Percentiles rank a stretch among this genome's conserved stretches.
Conservation (phyloP, 1,139 yeast genomes). For the Yamadazyma friedrichii region DNA sequence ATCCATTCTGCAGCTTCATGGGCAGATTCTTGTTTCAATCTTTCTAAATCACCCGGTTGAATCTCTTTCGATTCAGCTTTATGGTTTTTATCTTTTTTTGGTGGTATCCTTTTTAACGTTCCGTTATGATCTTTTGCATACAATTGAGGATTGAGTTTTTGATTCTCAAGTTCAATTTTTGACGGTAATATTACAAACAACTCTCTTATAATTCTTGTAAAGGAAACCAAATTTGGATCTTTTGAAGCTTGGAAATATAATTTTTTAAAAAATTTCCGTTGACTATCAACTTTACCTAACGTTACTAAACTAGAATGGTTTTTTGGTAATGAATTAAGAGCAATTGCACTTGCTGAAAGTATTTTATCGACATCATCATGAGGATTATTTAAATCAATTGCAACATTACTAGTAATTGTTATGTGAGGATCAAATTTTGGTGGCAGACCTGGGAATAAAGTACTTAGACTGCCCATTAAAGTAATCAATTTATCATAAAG, state of each 20-base stretch:
- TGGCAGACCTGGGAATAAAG: slow-evolving; percentile 70
- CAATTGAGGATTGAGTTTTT: slow-evolving; percentile 38
- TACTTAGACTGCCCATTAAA: slow-evolving; percentile 61
- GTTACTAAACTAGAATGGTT: slow-evolving; percentile 37
- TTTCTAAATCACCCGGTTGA: slow-evolving; percentile 26
- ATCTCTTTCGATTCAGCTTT: slow-evolving; percentile 8
- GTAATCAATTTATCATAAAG: slow-evolving; percentile 58
- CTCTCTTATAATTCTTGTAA: slow-evolving; percentile 71
- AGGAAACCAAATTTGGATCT: slow-evolving; percentile 58
- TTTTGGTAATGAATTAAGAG: slow-evolving; percentile 49
- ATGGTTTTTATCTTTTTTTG: slow-evolving; percentile 20
- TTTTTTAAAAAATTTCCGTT: slow-evolving; percentile 56
- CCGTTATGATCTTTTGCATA: slow-evolving; percentile 39
- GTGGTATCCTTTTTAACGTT: slow-evolving; percentile 24
- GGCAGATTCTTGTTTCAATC: slow-evolving; percentile 30
- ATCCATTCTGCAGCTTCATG: slow-evolving; percentile 56
- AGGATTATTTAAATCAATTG: slow-evolving; percentile 38
- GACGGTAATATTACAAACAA: slow-evolving; percentile 53
- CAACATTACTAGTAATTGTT: slow-evolving; percentile 65
- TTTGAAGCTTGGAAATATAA: slow-evolving; percentile 57
- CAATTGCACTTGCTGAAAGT: slow-evolving; percentile 65
- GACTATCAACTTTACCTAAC: slow-evolving; percentile 38
- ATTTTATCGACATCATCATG: slow-evolving; percentile 60
- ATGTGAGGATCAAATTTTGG: slow-evolving; percentile 72
- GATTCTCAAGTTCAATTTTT: slow-evolving; percentile 36